phyloP scores from a whole-genome alignment of 2,329 filamentous ascomycete species.

The Penicillium expansum region DNA sequence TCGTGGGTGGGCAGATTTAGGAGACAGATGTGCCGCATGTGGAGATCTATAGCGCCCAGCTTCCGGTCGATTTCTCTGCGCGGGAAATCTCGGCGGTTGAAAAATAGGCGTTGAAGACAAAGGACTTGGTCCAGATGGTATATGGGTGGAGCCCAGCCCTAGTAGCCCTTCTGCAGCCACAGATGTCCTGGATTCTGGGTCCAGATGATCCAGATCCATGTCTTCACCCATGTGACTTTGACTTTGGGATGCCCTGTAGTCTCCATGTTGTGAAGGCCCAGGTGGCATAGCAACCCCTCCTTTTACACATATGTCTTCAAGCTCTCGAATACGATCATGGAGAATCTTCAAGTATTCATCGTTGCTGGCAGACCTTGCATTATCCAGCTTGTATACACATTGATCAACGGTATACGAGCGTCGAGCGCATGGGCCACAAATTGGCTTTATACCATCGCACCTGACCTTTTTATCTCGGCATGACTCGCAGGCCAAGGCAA shows the following conservation, averaged over 20 bases:
- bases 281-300: constrained; percentile 22
- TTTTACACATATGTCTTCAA: constrained; percentile 26
- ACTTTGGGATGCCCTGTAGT: neutral
- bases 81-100: too few species aligned
- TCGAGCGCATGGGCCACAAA: constrained; percentile 44
- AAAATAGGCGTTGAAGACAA: too few species aligned
- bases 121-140: neutral
- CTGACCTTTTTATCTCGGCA: constrained; percentile 45
- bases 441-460: constrained; percentile 46
- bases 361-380: constrained; percentile 38
- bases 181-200: constrained; percentile 18
- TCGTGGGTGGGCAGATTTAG: too few species aligned
- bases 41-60: too few species aligned
- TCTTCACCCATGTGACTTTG: neutral
- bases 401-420: constrained; percentile 33
- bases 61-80: too few species aligned
- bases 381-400: constrained; percentile 42
- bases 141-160: constrained; percentile 14
- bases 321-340: constrained; percentile 28
- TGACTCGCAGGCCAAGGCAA: constrained; percentile 44
- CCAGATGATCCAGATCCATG: constrained; percentile 1
- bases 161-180: constrained; percentile 21
- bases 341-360: constrained; percentile 33
- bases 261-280: constrained; percentile 1
- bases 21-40: too few species aligned